These are phyloP conservation scores for Solidago caesia DNA, from an alignment of 129 eudicot genomes.

Conservation along the genomic window DNA sequence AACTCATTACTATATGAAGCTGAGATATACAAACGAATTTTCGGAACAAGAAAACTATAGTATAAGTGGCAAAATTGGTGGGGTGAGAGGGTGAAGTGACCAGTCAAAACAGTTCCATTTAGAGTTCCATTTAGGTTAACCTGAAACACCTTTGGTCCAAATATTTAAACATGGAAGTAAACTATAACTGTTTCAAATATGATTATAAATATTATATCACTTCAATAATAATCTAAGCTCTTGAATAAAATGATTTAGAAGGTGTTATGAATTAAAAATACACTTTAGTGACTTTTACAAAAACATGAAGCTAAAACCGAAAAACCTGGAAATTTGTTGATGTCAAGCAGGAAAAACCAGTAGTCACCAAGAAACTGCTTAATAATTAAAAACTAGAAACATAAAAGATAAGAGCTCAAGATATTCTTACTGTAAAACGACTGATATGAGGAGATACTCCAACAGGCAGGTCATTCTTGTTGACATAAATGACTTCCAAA, in stretches of 20 bases:
- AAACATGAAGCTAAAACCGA: too few species aligned
- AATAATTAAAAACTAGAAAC: not conserved
- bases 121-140: not conserved
- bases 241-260: too few species aligned
- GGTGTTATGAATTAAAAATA: too few species aligned
- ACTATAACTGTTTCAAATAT: too few species aligned
- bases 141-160: not conserved
- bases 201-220: too few species aligned
- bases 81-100: not conserved
- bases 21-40: not conserved
- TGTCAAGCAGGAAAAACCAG: not conserved
- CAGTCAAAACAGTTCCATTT: not conserved
- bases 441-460: slow-evolving; percentile 64
- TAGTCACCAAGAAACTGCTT: not conserved
- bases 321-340: not conserved
- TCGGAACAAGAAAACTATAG: not conserved
- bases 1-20: not conserved
- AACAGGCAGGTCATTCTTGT: slow-evolving; percentile 62
- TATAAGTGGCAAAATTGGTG: not conserved
- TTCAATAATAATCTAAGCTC: too few species aligned
- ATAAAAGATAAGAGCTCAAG: slow-evolving; percentile 7
- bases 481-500: slow-evolving; percentile 62
- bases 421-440: slow-evolving; percentile 49
- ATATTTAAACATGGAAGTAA: too few species aligned
- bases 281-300: too few species aligned